A percentile compares a stretch with the other conserved stretches of the same genome.
phyloP scores from a whole-genome alignment of 768 basidiomycete genomes.

The Dacryopinax primogenitus region DNA sequence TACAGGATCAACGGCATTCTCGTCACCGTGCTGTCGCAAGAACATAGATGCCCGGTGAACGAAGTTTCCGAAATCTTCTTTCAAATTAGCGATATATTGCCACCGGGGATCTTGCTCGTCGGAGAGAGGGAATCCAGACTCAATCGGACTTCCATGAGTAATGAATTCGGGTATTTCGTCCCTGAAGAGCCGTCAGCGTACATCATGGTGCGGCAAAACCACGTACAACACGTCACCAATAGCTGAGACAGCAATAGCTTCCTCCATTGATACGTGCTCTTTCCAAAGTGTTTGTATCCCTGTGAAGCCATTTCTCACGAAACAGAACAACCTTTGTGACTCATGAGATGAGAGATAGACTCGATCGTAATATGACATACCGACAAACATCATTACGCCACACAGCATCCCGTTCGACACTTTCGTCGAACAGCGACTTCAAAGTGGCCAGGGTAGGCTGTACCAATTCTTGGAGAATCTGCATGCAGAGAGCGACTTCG shows the following conservation, averaged over 20 bases:
- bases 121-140: constrained; percentile 52
- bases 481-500: constrained; percentile 65
- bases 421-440: constrained; percentile 42
- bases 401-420: constrained; percentile 38
- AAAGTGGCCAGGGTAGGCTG: constrained; percentile 48
- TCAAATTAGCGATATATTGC: constrained; percentile 44
- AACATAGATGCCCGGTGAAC: constrained; percentile 58
- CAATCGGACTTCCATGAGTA: constrained; percentile 45
- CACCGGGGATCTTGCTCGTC: constrained; percentile 54
- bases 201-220: neutral
- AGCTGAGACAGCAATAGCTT: constrained; percentile 31
- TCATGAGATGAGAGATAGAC: constrained; percentile 4
- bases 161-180: constrained; percentile 71
- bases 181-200: constrained; percentile 27
- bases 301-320: constrained; percentile 61
- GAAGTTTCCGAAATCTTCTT: constrained; percentile 51
- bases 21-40: constrained; percentile 58
- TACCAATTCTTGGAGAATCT: constrained; percentile 52
- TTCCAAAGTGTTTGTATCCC: constrained; percentile 57
- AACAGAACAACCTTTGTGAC: constrained; percentile 43
- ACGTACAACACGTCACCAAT: constrained; percentile 61
- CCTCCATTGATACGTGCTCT: constrained; percentile 41
- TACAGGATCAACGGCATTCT: constrained; percentile 71
- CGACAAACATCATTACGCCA: constrained; percentile 86
- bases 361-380: constrained; percentile 23